A percentile compares a stretch with the other conserved stretches of the same genome.
phyloP scores from a whole-genome alignment of 257 asterid species.

The Echites panduratus region DNA sequence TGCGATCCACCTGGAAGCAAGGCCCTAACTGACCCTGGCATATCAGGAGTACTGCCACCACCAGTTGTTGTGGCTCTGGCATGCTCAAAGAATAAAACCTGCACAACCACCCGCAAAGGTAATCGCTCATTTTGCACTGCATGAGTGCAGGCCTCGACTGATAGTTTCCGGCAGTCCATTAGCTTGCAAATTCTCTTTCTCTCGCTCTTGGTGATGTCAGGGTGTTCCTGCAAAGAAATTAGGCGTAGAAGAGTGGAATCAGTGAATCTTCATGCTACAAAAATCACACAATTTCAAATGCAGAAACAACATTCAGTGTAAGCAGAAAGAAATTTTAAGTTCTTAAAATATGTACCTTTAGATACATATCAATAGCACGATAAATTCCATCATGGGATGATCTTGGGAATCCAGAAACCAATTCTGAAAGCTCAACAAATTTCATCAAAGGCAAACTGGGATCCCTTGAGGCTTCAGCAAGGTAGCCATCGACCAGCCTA shows the following conservation, averaged over 20 bases:
- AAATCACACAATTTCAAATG: not conserved
- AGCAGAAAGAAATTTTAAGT: not conserved
- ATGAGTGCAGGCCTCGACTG: conserved; percentile 67
- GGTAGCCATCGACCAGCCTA: conserved; percentile 62
- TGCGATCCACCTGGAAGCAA: conserved; percentile 48
- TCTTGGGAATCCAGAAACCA: conserved; percentile 61
- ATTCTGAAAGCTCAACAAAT: conserved; percentile 52
- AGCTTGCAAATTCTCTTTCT: conserved; percentile 61
- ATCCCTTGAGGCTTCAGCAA: conserved; percentile 76
- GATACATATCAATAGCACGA: conserved; percentile 76
- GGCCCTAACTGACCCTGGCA: conserved; percentile 38
- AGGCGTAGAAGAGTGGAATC: not conserved
- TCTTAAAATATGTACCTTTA: conserved; percentile 48
- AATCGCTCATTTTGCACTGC: conserved; percentile 83
- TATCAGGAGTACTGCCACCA: conserved; percentile 44
- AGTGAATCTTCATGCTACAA: not conserved
- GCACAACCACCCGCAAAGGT: conserved; percentile 70
- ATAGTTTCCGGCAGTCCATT: conserved; percentile 75
- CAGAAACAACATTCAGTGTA: not conserved
- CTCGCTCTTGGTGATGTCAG: conserved; percentile 60
- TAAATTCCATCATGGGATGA: conserved; percentile 67
- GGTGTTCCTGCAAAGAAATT: conserved; percentile 51
- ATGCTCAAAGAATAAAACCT: conserved; percentile 80
- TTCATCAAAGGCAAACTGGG: conserved; percentile 39
- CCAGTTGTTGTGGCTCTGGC: conserved; percentile 40